Conservation (phyloP, 2,329 filamentous ascomycete species). For the Arthrobotrys musiformis region DNA sequence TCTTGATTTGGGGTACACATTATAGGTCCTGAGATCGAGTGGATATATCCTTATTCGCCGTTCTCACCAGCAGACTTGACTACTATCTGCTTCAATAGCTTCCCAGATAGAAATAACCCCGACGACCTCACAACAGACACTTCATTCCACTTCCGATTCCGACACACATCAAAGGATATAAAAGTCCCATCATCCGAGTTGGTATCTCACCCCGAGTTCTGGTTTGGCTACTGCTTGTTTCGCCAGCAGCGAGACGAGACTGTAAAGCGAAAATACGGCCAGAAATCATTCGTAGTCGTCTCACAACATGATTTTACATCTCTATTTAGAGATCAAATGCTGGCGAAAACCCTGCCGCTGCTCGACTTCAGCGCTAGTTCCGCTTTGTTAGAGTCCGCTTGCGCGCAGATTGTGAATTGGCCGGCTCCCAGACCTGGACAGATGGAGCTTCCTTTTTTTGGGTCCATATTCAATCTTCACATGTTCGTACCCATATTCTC, state of each 20-base stretch:
- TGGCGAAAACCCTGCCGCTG: slow-evolving; percentile 59
- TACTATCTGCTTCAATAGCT: slow-evolving; percentile 60
- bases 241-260: slow-evolving; percentile 59
- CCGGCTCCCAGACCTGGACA: slow-evolving; percentile 57
- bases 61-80: slow-evolving; percentile 59
- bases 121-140: slow-evolving; percentile 58
- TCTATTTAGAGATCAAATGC: slow-evolving; percentile 58
- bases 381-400: slow-evolving; percentile 59
- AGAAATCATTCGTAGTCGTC: slow-evolving; percentile 60
- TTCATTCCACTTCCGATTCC: slow-evolving; percentile 60
- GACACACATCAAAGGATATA: slow-evolving; percentile 59
- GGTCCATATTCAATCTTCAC: slow-evolving; percentile 59
- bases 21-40: slow-evolving; percentile 59
- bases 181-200: slow-evolving; percentile 56
- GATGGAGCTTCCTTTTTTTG: slow-evolving; percentile 60
- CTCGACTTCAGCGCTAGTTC: slow-evolving; percentile 59
- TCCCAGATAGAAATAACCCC: slow-evolving; percentile 59
- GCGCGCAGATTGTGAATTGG: slow-evolving; percentile 60
- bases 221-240: slow-evolving; percentile 60
- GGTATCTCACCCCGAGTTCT: slow-evolving; percentile 58
- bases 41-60: slow-evolving; percentile 60
- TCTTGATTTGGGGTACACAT: background rate
- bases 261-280: slow-evolving; percentile 59
- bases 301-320: slow-evolving; percentile 60
- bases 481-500: slow-evolving; percentile 51